A percentile compares a stretch with the other conserved stretches of the same genome.
phyloP scores from a whole-genome alignment of 1,284 basidiomycete species.

The Trichosporon faecale region DNA sequence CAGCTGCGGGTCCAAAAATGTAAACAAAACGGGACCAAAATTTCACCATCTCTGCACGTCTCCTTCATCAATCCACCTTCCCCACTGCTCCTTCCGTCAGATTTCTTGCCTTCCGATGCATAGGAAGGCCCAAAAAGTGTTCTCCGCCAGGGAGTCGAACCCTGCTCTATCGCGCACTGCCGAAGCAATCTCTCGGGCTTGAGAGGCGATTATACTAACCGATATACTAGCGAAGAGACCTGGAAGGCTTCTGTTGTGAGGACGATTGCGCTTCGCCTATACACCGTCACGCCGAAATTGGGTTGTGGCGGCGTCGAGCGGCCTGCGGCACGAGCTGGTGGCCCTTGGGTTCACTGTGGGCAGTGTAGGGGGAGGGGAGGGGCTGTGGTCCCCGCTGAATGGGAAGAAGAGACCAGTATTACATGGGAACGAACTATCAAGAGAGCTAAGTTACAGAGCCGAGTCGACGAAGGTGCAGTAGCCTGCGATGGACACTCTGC shows the following conservation, averaged over 20 bases:
- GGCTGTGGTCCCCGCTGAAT: too few relatives aligned
- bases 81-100: background rate
- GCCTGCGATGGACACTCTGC: background rate
- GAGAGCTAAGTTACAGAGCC: background rate
- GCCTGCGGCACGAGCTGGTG: too few relatives aligned
- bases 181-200: background rate
- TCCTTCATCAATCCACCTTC: background rate
- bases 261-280: background rate
- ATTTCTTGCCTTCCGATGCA: background rate
- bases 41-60: background rate
- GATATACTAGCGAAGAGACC: conserved; percentile 3
- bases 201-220: conserved; percentile 9
- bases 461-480: conserved; percentile 3
- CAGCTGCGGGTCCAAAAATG: too few relatives aligned
- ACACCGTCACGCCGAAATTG: background rate
- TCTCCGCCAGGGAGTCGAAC: conserved; percentile 8
- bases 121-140: background rate
- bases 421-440: conserved; percentile 21
- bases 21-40: background rate
- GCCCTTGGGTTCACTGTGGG: too few relatives aligned
- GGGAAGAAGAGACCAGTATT: conserved; percentile 25
- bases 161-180: conserved; percentile 3
- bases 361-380: too few relatives aligned
- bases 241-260: background rate
- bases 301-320: too few relatives aligned